These are phyloP conservation scores for Crithidia acanthocephali DNA, from an alignment of 208 protist genomes.

Conservation along the genomic window DNA sequence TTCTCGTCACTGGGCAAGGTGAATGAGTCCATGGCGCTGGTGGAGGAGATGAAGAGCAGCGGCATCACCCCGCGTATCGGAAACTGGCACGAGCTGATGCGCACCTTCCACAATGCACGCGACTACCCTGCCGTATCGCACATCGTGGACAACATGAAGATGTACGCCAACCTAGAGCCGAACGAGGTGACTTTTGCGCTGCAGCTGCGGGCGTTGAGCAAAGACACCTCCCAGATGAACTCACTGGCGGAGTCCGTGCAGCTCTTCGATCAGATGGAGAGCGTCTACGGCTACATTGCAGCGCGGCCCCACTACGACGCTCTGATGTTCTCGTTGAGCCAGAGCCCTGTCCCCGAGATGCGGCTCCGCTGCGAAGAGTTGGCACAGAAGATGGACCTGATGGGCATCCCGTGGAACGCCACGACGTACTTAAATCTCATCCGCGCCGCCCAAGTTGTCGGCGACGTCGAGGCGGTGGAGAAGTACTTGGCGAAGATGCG, in stretches of 20 bases:
- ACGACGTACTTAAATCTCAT: constrained; percentile 89
- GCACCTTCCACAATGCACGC: constrained; percentile 78
- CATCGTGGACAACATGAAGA: constrained; percentile 93
- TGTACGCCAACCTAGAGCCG: constrained; percentile 93
- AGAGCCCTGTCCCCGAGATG: constrained; percentile 81
- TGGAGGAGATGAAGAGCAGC: constrained; percentile 90
- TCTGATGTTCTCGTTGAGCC: constrained; percentile 84
- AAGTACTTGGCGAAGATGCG: constrained; percentile 82
- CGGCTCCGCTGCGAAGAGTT: constrained; percentile 85
- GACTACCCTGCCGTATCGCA: constrained; percentile 83
- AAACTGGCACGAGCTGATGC: constrained; percentile 93
- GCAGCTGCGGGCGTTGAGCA: constrained; percentile 77
- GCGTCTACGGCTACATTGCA: constrained; percentile 89
- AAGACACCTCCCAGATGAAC: constrained; percentile 77
- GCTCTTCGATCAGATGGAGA: constrained; percentile 93
- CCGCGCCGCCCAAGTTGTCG: constrained; percentile 77
- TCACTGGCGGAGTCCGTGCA: constrained; percentile 83
- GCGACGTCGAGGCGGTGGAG: constrained; percentile 81
- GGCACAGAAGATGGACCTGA: constrained; percentile 90
- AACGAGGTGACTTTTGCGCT: constrained; percentile 89
- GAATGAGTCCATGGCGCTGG: constrained; percentile 76
- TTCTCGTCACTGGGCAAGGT: constrained; percentile 61
- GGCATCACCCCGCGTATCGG: constrained; percentile 89
- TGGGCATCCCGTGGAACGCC: constrained; percentile 88
- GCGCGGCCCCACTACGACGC: constrained; percentile 85